A percentile compares a stretch with the other conserved stretches of the same genome.
These are phyloP conservation scores for Whalleya microplaca DNA, from an alignment of 2,329 filamentous ascomycete genomes.

Conservation along the genomic window DNA sequence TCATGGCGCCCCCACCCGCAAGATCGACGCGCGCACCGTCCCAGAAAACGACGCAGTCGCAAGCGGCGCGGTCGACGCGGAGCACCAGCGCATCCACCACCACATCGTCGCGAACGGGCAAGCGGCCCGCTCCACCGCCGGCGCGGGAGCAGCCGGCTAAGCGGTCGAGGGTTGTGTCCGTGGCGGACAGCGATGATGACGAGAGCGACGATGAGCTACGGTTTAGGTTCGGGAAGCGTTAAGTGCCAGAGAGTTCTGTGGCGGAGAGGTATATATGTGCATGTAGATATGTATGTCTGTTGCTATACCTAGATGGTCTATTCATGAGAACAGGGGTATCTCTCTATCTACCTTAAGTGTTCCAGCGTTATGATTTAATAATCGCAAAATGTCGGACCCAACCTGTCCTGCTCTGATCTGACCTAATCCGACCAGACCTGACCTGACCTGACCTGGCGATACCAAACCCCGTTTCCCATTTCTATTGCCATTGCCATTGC, in stretches of 20 bases:
- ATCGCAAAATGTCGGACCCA: neutral
- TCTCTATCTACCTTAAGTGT: neutral
- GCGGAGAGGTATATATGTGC: no score
- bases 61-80: conserved; percentile 18
- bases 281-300: neutral
- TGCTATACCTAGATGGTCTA: no score
- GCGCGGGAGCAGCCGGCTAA: conserved; percentile 42
- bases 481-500: neutral
- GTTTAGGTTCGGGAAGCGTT: conserved; percentile 59
- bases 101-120: conserved; percentile 28
- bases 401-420: no score
- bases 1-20: conserved; percentile 23
- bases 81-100: neutral
- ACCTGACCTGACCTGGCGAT: neutral
- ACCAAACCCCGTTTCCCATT: neutral
- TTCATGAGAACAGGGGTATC: no score
- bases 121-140: conserved; percentile 40
- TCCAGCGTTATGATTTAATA: neutral
- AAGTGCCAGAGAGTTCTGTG: no score
- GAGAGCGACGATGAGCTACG: conserved; percentile 61
- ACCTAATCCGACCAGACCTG: neutral
- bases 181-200: conserved; percentile 39
- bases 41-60: conserved; percentile 29
- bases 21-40: conserved; percentile 38
- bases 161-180: conserved; percentile 34